phyloP scores from a whole-genome alignment of 371 early-diverging fungal species.

The Dichotomocladium elegans region DNA sequence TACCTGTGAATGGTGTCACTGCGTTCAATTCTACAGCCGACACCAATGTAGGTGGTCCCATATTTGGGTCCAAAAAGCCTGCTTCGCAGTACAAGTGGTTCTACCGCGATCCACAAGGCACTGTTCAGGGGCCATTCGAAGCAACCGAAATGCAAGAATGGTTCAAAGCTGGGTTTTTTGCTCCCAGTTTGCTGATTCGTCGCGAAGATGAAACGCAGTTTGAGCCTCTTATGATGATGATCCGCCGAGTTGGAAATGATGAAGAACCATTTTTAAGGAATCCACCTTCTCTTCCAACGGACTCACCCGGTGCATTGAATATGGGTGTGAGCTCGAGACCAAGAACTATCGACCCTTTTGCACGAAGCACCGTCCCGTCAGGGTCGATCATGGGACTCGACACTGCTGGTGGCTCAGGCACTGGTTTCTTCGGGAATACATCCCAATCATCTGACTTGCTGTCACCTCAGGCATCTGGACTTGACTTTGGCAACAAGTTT shows the following conservation, averaged over 20 bases:
- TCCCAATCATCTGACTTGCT: constrained; percentile 4
- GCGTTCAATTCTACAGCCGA: neutral
- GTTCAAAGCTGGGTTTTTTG: constrained; percentile 81
- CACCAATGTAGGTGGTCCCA: neutral
- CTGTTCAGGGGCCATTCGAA: constrained; percentile 77
- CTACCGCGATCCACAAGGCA: constrained; percentile 78
- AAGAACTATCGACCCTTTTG: constrained; percentile 19
- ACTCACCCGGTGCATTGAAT: constrained; percentile 5
- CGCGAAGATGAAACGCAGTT: constrained; percentile 68
- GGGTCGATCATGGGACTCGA: constrained; percentile 15
- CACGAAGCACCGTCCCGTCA: constrained; percentile 13
- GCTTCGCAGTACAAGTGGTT: constrained; percentile 49
- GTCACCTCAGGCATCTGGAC: constrained; percentile 6
- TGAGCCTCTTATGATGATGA: constrained; percentile 63
- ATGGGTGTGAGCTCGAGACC: constrained; percentile 7
- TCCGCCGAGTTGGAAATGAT: constrained; percentile 58
- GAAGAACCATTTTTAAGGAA: constrained; percentile 61
- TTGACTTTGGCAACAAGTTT: constrained; percentile 21
- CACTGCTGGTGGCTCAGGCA: constrained; percentile 6
- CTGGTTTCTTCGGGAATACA: constrained; percentile 12
- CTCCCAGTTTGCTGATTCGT: constrained; percentile 63
- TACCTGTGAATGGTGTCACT: neutral
- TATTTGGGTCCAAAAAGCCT: neutral
- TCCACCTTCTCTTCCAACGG: constrained; percentile 13
- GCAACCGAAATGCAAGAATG: constrained; percentile 85